Base-by-base conservation (phyloP, 2,329 filamentous ascomycete species). In the Lecanicillium sp. region DNA sequence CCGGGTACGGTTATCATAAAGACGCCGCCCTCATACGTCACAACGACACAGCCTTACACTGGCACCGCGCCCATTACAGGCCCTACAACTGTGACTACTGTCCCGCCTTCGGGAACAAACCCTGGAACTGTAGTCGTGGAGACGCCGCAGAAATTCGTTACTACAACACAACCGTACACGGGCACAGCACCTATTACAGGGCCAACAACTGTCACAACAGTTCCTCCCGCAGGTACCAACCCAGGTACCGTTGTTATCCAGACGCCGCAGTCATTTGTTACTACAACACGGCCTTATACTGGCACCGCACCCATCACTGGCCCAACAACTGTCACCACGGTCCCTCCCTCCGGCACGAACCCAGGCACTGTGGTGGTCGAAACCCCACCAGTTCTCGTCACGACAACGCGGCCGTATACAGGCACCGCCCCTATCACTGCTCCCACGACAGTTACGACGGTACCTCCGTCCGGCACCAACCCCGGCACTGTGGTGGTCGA, bases 321-420 rank as follows among this genome's bases (percentile, higher is more conserved):
- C 7, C 35, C 35, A 12, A 28, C 25, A 4, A 37, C 35, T 5
- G 27, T 37, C 6, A 30, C 35, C 15, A 35, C 34, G 3, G 22
- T 37, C 15, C 25, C 35, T n/a, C 14, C 25, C 2, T 28, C 27
- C n/a, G 35, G 35, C 4, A 37, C 35, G 4, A 14, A 10, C 15
- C 35, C 35, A 14, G 35, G 25, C 5, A 37, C 35, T 29, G 25
- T 37, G 11, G 30, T 37, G 17, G 12, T 37, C 17, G 20, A 37
- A 28, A 37, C 35, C 10, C 35, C 35, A 30, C n/a, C n/a, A n/a
- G n/a, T n/a, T n/a, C n/a, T n/a, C n/a, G n/a, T n/a, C n/a, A n/a
- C n/a, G n/a, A n/a, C n/a, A n/a, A n/a, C n/a, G n/a, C n/a, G n/a
- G n/a, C 33, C 33, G 10, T 35, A 35, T 25, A 36, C 34, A 27